Conservation (phyloP, 768 basidiomycete genomes). For the Termitomyces sp. region DNA sequence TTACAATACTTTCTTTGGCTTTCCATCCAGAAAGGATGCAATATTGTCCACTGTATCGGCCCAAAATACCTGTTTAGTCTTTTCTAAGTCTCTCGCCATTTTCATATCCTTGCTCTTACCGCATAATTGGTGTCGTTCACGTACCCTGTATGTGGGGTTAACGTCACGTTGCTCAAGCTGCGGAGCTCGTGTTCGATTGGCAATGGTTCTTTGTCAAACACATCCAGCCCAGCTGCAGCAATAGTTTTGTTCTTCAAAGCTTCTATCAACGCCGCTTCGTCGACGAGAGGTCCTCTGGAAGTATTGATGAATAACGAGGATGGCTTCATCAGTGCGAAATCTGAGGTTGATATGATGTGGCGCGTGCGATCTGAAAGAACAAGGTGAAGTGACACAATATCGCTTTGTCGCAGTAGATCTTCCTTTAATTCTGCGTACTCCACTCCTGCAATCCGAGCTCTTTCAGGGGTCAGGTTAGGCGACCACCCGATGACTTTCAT, state of each 20-base stretch:
- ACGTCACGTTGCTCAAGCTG: slow-evolving; percentile 43
- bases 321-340: slow-evolving; percentile 50
- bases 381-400: slow-evolving; percentile 58
- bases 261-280: slow-evolving; percentile 49
- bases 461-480: slow-evolving; percentile 53
- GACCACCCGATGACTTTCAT: slow-evolving; percentile 64
- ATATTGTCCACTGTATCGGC: slow-evolving; percentile 55
- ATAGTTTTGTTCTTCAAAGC: slow-evolving; percentile 40
- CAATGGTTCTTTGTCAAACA: slow-evolving; percentile 62
- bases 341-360: slow-evolving; percentile 39
- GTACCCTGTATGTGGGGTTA: slow-evolving; percentile 62
- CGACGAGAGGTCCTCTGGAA: slow-evolving; percentile 58
- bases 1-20: slow-evolving; percentile 6
- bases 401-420: slow-evolving; percentile 45
- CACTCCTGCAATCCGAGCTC: slow-evolving; percentile 46
- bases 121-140: slow-evolving; percentile 45
- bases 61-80: slow-evolving; percentile 38
- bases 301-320: slow-evolving; percentile 63
- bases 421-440: slow-evolving; percentile 44
- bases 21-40: slow-evolving; percentile 45
- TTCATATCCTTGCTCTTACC: slow-evolving; percentile 20
- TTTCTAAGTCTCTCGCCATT: background rate
- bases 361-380: slow-evolving; percentile 47
- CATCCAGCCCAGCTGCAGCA: slow-evolving; percentile 58
- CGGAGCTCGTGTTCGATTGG: slow-evolving; percentile 51